Percentiles rank a stretch among this genome's conserved stretches.
phyloP scores from a whole-genome alignment of 148 eudicot species.

The Chenopodium album region DNA sequence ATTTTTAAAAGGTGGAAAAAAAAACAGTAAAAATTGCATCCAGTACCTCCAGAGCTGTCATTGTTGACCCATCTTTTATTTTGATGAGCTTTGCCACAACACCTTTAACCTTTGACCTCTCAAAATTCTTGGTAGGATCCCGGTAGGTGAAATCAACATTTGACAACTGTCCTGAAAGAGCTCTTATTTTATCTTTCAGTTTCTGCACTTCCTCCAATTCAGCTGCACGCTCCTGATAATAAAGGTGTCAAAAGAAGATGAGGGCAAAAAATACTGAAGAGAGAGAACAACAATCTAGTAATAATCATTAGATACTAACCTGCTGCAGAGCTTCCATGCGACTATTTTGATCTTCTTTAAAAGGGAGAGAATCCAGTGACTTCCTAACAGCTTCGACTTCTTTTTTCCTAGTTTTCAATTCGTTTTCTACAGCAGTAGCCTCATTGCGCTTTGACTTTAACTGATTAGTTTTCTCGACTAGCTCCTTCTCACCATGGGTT shows the following conservation, averaged over 20 bases:
- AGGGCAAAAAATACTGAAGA: constrained; percentile 1
- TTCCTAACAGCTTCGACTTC: constrained; percentile 63
- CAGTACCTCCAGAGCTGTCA: constrained; percentile 93
- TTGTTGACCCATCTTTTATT: constrained; percentile 86
- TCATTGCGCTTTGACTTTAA: constrained; percentile 72
- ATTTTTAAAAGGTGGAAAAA: not conserved
- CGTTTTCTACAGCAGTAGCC: constrained; percentile 78
- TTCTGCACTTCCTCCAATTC: constrained; percentile 75
- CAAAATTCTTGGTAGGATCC: constrained; percentile 78
- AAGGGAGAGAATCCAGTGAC: constrained; percentile 67
- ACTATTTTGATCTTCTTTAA: constrained; percentile 55
- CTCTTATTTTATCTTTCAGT: constrained; percentile 65
- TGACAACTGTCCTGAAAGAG: constrained; percentile 61
- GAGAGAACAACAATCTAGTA: not conserved
- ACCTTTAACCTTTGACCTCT: constrained; percentile 87
- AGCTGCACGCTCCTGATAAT: constrained; percentile 60
- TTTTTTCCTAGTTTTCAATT: constrained; percentile 53
- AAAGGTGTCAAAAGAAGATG: not conserved
- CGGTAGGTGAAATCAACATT: constrained; percentile 79
- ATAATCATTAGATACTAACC: constrained; percentile 37
- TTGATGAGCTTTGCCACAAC: constrained; percentile 92
- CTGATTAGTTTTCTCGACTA: constrained; percentile 66
- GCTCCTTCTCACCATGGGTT: constrained; percentile 75
- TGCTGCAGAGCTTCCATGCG: constrained; percentile 69
- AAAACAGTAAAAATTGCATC: constrained; percentile 8